Percentiles rank a stretch among this genome's conserved stretches.
These are phyloP conservation scores for Mucor sp. DNA, from an alignment of 371 early-diverging fungal genomes.

Conservation along the genomic window DNA sequence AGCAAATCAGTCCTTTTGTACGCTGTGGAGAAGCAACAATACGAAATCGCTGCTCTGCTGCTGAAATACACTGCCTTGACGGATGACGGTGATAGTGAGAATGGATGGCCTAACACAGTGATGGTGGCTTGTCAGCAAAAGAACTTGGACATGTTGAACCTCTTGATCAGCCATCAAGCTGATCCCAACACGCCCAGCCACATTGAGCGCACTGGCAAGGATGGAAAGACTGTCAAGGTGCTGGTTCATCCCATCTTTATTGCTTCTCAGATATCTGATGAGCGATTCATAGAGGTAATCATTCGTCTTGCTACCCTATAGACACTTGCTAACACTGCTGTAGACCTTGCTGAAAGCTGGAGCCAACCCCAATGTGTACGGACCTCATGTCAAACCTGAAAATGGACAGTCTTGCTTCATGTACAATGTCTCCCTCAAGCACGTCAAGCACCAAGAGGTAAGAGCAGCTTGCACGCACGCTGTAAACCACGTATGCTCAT, in stretches of 20 bases:
- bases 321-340: background rate
- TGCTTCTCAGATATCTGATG: background rate
- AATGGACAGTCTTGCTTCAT: slow-evolving; percentile 34
- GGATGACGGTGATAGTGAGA: slow-evolving; percentile 33
- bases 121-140: slow-evolving; percentile 39
- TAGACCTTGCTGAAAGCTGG: slow-evolving; percentile 26
- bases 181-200: slow-evolving; percentile 17
- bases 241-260: slow-evolving; percentile 34
- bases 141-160: slow-evolving; percentile 20
- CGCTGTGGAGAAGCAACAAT: slow-evolving; percentile 25
- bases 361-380: slow-evolving; percentile 30
- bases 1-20: slow-evolving; percentile 24
- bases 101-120: slow-evolving; percentile 36
- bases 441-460: slow-evolving; percentile 25
- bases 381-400: slow-evolving; percentile 16
- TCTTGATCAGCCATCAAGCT: slow-evolving; percentile 27
- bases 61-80: slow-evolving; percentile 26
- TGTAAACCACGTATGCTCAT: background rate
- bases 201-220: slow-evolving; percentile 8
- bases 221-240: slow-evolving; percentile 7
- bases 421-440: slow-evolving; percentile 9
- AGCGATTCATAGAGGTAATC: slow-evolving; percentile 23
- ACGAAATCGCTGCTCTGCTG: slow-evolving; percentile 26
- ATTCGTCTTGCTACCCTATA: too few relatives aligned
- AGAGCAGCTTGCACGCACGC: background rate